Percentiles rank a stretch among this genome's conserved stretches.
Conservation (phyloP, 2,329 filamentous ascomycete genomes). For the Zasmidium cellare region DNA sequence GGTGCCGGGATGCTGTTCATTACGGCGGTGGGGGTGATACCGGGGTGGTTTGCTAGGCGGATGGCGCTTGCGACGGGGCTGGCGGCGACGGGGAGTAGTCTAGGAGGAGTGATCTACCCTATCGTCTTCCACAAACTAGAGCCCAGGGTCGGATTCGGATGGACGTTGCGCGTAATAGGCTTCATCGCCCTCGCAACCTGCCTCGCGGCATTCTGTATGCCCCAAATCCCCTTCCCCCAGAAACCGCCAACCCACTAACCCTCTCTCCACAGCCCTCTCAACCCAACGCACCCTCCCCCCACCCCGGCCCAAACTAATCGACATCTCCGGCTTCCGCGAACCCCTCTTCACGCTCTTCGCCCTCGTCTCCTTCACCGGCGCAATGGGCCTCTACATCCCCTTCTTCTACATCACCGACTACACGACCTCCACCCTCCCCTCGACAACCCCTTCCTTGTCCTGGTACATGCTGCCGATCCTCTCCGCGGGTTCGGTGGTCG, state of each 20-base stretch:
- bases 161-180: conserved; percentile 52
- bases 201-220: conserved; percentile 25
- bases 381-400: conserved; percentile 42
- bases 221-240: conserved; percentile 46
- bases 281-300: conserved; percentile 46
- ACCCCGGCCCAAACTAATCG: conserved; percentile 43
- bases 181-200: conserved; percentile 40
- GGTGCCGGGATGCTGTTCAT: conserved; percentile 59
- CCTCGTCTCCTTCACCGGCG: conserved; percentile 42
- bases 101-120: conserved; percentile 45
- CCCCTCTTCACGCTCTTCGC: conserved; percentile 28
- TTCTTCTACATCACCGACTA: conserved; percentile 61
- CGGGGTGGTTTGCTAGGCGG: conserved; percentile 62
- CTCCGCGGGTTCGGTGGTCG: conserved; percentile 34
- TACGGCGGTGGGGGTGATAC: conserved; percentile 61
- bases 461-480: conserved; percentile 40
- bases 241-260: conserved; percentile 20
- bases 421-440: conserved; percentile 43
- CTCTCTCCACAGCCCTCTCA: conserved; percentile 36
- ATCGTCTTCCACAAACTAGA: conserved; percentile 55
- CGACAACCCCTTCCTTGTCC: conserved; percentile 40
- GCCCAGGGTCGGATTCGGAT: conserved; percentile 55
- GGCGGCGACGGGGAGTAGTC: conserved; percentile 57
- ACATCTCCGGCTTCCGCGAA: conserved; percentile 45
- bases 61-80: conserved; percentile 59